Evolutionary conservation across 495 filamentous ascomycete genomes (phyloP), one percentile per base, ranked within the genome.

Genomic region (Penicillium lividum): DNA sequence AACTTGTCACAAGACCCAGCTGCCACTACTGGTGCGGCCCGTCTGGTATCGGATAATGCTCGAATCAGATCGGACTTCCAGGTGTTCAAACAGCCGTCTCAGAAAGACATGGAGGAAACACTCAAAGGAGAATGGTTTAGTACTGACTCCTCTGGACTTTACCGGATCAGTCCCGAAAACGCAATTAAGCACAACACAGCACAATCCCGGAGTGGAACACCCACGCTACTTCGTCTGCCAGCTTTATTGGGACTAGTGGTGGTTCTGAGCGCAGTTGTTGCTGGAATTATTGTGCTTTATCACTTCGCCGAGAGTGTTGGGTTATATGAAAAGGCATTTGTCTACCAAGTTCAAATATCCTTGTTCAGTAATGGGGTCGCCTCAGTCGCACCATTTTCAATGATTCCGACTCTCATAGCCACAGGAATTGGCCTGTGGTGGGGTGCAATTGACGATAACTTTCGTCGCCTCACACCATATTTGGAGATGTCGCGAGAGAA

Each of bases 361-460:
- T 53, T 71, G 11, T 29, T 63, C 4, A 57, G 65, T 15, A 61
- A 57, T 31, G 54, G 61, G 0, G 7, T 30, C n/a, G 71, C 65
- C 4, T 55, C 64, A 1, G 53, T 76, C 7, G 71, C 68, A 7
- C 72, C 74, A 0, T 68, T 73, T 25, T 69, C 65, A 16, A 71
- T 63, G 59, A 70, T 62, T 52, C 68, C 53, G 61, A 76, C 69
- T 57, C 61, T 72, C 54, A 68, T 66, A 45, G 67, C 63, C 34
- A 60, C 43, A 52, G 64, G 16, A 3, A 54, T 74, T 53, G 71
- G 67, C 18, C 48, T 77, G 2, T 77, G 72, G 72, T 77, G 74
- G 74, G 62, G 66, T 29, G 63, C 73, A 4, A 63, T 76, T 6
- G 74, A 76, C 18, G 64, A 68, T 0, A 69, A 51, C 13, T 68